Percentiles rank a stretch among this genome's conserved stretches.
Evolutionary conservation across 2,329 filamentous ascomycete species (phyloP).

Genomic region (Arthrobotrys entomopaga): DNA sequence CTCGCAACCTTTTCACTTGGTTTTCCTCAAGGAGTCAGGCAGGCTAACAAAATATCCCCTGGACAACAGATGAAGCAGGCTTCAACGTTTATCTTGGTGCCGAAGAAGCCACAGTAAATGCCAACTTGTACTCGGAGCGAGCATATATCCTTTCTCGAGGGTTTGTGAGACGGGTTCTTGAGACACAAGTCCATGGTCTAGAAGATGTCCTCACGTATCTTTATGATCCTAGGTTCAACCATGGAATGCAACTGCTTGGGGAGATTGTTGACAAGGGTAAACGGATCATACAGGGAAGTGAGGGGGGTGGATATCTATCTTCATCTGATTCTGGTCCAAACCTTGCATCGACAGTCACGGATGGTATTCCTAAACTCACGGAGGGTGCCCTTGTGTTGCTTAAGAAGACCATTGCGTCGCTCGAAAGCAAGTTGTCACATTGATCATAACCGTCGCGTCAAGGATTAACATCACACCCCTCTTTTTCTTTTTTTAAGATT

Average conservation of each 20-base stretch:
- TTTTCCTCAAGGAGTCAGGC: neutral
- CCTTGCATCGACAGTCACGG: constrained; percentile 60
- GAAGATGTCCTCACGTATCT: constrained; percentile 67
- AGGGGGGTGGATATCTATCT: constrained; percentile 53
- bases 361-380: constrained; percentile 65
- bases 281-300: constrained; percentile 63
- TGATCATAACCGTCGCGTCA: neutral
- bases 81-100: constrained; percentile 67
- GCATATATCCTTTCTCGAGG: constrained; percentile 67
- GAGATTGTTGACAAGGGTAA: constrained; percentile 64
- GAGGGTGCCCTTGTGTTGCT: constrained; percentile 65
- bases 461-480: neutral
- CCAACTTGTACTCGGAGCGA: constrained; percentile 67
- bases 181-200: constrained; percentile 64
- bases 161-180: constrained; percentile 66
- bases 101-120: constrained; percentile 64
- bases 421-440: constrained; percentile 29
- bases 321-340: constrained; percentile 14
- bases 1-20: constrained; percentile 16
- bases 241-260: constrained; percentile 63
- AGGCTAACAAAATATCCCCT: constrained; percentile 14
- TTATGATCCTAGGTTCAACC: constrained; percentile 62
- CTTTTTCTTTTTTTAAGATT: neutral
- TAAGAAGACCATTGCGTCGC: constrained; percentile 58
- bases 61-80: constrained; percentile 68